Base-by-base conservation (phyloP, 164 flowering plant genomes). In the Cinnamomum chago region DNA sequence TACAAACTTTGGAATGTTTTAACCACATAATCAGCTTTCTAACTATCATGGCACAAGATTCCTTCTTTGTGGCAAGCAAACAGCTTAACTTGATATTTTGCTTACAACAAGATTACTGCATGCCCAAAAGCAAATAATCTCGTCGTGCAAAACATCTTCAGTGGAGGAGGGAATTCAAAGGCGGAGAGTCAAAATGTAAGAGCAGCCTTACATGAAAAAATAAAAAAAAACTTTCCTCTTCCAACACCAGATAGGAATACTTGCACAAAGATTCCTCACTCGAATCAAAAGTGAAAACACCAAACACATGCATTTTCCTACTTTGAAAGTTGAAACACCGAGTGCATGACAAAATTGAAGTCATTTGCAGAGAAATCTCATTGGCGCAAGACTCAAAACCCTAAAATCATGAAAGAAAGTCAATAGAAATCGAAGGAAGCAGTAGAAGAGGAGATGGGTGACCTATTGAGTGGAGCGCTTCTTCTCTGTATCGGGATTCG, bases 81-180 rank as follows among this genome's bases (percentile, higher is more conserved):
- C 35, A 23, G 40, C 5, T 24, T 24, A 23, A 23, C 51, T 25
- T 70, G 60, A 70, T 15, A 7, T 70, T 50, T 52, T 52, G 25
- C 20, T 70, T 10, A 17, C 52, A 40, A 70, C 35, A 70, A 70
- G 72, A 70, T 24, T 20, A 70, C 23, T 70, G 17, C 22, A 11
- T 66, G 17, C 40, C 18, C 28, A 65, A 28, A 3, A 12, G 15
- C 40, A 66, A 66, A 66, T 24, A 65, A 12, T 11, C 18, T 66
- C 68, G 6, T 66, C 20, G 15, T 18, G 17, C 17, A 25, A 15
- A 28, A 65, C 30, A 2, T 30, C 22, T 23, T 24, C 67, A 22
- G 30, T 27, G 25, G n/a, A 3, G 62, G 62, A 14, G 15, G 18
- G 22, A 17, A 58, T 17, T 58, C 22, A 58, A 5, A 58, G 62